Conservation (phyloP, 257 asterid species). For the Salvia splendens region DNA sequence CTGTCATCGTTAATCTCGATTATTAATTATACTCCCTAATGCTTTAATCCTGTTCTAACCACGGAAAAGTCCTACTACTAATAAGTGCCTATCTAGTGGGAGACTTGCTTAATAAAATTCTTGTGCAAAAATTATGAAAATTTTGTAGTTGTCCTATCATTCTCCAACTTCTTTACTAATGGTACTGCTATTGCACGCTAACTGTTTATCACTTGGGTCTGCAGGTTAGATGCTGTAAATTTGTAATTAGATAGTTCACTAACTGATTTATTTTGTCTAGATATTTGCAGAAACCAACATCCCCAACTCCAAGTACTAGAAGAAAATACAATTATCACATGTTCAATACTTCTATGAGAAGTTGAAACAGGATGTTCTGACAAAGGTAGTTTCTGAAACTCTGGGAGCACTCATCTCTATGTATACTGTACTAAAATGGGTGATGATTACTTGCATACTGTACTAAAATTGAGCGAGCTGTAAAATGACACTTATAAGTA, state of each 20-base stretch:
- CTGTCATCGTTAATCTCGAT: constrained; percentile 4
- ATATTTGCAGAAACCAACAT: constrained; percentile 66
- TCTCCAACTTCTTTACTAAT: neutral
- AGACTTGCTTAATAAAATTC: constrained; percentile 7
- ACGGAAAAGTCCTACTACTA: constrained; percentile 24
- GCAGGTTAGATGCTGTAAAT: constrained; percentile 26
- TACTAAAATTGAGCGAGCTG: constrained; percentile 23
- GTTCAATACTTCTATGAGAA: constrained; percentile 83
- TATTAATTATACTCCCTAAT: neutral
- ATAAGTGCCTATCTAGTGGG: constrained; percentile 14
- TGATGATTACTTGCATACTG: neutral
- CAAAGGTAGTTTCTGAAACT: constrained; percentile 54
- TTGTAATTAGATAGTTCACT: constrained; percentile 28
- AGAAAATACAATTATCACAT: constrained; percentile 54
- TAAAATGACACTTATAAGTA: constrained; percentile 1
- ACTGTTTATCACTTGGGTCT: constrained; percentile 23
- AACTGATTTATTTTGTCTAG: constrained; percentile 47
- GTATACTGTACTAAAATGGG: constrained; percentile 6
- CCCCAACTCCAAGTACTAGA: constrained; percentile 37
- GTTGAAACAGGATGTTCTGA: constrained; percentile 64
- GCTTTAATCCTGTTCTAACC: neutral
- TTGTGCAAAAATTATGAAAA: neutral
- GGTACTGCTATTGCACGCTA: constrained; percentile 22
- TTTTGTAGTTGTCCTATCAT: constrained; percentile 15
- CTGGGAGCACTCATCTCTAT: constrained; percentile 22